Evolutionary conservation across 176 grass and related monocot genomes (phyloP), one percentile per base, ranked within the genome.

Genomic region (Saccharum spontaneum): DNA sequence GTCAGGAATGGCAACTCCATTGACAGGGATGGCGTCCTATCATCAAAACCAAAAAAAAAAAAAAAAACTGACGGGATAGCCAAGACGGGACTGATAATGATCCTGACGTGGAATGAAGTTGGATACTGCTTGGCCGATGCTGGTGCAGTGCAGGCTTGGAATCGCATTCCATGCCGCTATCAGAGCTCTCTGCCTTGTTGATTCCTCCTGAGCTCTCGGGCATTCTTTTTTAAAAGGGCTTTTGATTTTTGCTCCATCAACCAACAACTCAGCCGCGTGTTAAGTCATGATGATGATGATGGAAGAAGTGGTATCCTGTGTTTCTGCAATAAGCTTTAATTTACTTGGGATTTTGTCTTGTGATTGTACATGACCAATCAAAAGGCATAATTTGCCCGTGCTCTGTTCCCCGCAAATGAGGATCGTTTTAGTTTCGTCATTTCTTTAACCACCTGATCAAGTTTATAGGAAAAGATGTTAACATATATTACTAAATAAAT

Each of bases 171-270:
- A 24, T 28, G 55, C 37, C 62, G 23, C 79, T n/a, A 23, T 14
- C 18, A 34, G 17, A 24, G 60, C 60, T 49, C 41, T 45, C 6
- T 30, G 37, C 63, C 77, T 83, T 88, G 64, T 50, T 88, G 79
- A 83, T 88, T 77, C 73, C 73, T 83, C 79, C 79, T 83, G 86
- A 83, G n/a, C 73, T n/a, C 39, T 82, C 17, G 69, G 31, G 16
- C n/a, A n/a, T 40, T 74, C 14, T 4, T 71, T 37, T 6, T 16
- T 55, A 3, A 28, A 48, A 5, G 28, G 10, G 15, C 10, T 76
- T 75, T 36, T 36, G 30, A 36, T 36, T 55, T 55, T 20, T 36
- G 30, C 9, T 16, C 9, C 45, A 20, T 20, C 3, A 12, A 20
- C 48, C 12, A 1, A 48, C 1, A 67, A 84, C 14, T 62, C 62